A percentile compares a stretch with the other conserved stretches of the same genome.
phyloP scores from a whole-genome alignment of 805 yeast species.

The Lachancea fermentati region DNA sequence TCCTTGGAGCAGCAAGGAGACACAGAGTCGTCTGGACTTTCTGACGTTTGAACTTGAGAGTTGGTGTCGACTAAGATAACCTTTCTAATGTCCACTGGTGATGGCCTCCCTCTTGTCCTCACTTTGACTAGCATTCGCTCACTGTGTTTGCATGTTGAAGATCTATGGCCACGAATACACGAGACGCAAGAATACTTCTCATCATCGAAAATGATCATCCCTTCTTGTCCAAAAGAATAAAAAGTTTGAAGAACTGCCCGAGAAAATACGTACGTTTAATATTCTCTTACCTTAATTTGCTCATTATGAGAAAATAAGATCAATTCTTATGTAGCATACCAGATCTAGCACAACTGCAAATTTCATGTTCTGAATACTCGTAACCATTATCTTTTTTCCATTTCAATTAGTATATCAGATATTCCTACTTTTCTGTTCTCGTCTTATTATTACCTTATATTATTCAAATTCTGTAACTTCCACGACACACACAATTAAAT shows the following conservation, averaged over 20 bases:
- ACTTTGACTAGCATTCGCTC: slow-evolving; percentile 78
- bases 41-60: slow-evolving; percentile 17
- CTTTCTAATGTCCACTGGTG: slow-evolving; percentile 39
- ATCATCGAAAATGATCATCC: slow-evolving; percentile 73
- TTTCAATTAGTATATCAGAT: no score
- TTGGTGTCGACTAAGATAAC: slow-evolving; percentile 29
- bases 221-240: slow-evolving; percentile 9
- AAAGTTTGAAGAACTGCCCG: not conserved
- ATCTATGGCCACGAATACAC: slow-evolving; percentile 90
- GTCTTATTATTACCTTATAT: no score
- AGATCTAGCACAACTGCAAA: no score
- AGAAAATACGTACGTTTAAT: not conserved
- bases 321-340: not conserved
- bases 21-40: slow-evolving; percentile 7
- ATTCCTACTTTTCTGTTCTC: no score
- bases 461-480: not conserved
- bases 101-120: slow-evolving; percentile 84
- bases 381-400: not conserved
- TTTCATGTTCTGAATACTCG: not conserved
- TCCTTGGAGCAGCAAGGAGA: slow-evolving; percentile 9
- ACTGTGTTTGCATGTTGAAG: slow-evolving; percentile 80
- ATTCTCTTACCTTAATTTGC: not conserved
- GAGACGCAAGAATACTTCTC: slow-evolving; percentile 78
- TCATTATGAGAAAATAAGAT: not conserved
- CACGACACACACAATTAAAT: no score